Evolutionary conservation across 495 filamentous ascomycete species (phyloP), one percentile per base, ranked within the genome.

Genomic region (Neurospora cerealis): DNA sequence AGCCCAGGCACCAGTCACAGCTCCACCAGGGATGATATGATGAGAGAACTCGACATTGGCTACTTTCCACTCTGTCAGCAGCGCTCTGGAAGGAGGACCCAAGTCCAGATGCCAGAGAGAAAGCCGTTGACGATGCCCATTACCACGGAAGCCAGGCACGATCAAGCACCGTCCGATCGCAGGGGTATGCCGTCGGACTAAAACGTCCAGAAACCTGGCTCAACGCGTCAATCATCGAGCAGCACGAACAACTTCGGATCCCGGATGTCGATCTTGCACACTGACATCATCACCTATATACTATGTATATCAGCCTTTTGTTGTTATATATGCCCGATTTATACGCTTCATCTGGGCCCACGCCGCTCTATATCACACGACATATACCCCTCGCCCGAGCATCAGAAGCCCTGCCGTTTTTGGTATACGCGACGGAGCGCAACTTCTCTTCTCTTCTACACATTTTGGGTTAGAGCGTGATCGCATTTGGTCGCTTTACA

Each of bases 1-100:
- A 19, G 42, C 69, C n/a, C 69, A 21, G 60, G 71, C 41, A n/a
- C 62, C 69, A 10, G 34, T 60, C 24, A 71, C 40, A 21, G 69
- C 74, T 36, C 79, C 79, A n/a, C 76, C 78, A 15, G 79, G 79
- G 19, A 80, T 80, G 79, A 80, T 80, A 73, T 79, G 73, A 76
- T 17, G 24, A 74, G 71, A 36, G 28, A 66, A 66, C 15, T 17
- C 13, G 28, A 9, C 54, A 34, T 62, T 36, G 15, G 28, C 8
- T 34, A 34, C 54, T 19, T 66, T 36, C 54, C 48, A 28, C 1
- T 24, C 11, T 15, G 48, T 60, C 54, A 6, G 32, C 54, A 34
- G 3, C 13, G 54, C 54, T 19, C 54, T 66, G 54, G 54, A 34
- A 66, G 28, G 15, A 66, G 3, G 15, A 34, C 28, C 28, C 28